phyloP scores from a whole-genome alignment of 306 rosid genomes.

The Mimosa bimucronata region DNA sequence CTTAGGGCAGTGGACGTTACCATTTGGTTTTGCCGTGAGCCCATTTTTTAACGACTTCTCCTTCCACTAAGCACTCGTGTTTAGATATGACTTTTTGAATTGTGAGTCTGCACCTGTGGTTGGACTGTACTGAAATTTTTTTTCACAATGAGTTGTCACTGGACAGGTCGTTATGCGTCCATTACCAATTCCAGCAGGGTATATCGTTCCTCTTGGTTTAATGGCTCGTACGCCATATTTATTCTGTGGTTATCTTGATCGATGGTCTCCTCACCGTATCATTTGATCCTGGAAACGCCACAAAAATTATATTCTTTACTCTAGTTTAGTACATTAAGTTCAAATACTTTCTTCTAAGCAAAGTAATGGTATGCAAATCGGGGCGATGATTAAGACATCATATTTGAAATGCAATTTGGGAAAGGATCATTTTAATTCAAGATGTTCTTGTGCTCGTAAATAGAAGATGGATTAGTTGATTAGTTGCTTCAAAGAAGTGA shows the following conservation, averaged over 20 bases:
- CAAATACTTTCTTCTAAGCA: no score
- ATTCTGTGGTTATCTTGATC: constrained; percentile 82
- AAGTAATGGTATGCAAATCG: no score
- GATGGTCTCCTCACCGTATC: constrained; percentile 56
- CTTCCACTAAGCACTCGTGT: constrained; percentile 84
- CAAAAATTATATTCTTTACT: no score
- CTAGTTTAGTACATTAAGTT: no score
- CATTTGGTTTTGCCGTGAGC: constrained; percentile 79
- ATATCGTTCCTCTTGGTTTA: constrained; percentile 61
- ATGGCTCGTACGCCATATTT: constrained; percentile 85
- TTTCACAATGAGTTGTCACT: not conserved
- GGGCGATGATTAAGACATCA: no score
- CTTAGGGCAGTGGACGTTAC: constrained; percentile 79
- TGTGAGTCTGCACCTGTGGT: not conserved
- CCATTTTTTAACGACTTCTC: constrained; percentile 80
- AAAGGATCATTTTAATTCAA: no score
- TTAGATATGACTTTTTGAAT: not conserved
- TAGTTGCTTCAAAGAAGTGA: no score
- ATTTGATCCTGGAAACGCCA: constrained; percentile 92
- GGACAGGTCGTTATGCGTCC: constrained; percentile 44
- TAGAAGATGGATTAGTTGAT: no score
- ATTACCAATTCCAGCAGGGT: constrained; percentile 85
- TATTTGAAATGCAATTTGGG: no score
- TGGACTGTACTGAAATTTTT: not conserved
- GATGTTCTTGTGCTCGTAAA: no score